Conservation (phyloP, 805 yeast species). For the Spathaspora arborariae region DNA sequence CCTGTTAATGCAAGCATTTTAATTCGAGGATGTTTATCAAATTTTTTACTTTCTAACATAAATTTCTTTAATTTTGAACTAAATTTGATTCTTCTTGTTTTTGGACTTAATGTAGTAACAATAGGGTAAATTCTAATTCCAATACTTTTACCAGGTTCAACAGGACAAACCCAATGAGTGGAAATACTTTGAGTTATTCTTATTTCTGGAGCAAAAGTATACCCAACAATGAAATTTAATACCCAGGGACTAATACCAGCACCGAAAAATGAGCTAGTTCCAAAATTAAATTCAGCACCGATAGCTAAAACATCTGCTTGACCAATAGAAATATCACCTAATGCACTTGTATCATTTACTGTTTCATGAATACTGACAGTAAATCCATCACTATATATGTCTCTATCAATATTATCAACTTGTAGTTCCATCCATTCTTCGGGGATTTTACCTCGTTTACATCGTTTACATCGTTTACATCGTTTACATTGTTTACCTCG, state of each 20-base stretch:
- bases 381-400: conserved; percentile 3
- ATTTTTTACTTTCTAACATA: neutral
- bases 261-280: conserved; percentile 4
- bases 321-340: conserved; percentile 4
- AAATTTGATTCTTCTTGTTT: conserved; percentile 3
- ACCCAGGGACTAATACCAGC: neutral
- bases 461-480: no score
- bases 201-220: conserved; percentile 6
- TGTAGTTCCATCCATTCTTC: conserved; percentile 6
- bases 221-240: conserved; percentile 3
- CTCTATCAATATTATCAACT: neutral
- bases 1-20: conserved; percentile 7
- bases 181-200: neutral
- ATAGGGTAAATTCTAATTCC: conserved; percentile 5
- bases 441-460: conserved; percentile 1
- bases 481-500: no score
- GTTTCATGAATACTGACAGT: conserved; percentile 5
- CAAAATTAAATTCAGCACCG: conserved; percentile 1
- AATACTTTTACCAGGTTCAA: conserved; percentile 6
- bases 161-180: conserved; percentile 5
- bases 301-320: neutral
- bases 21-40: neutral
- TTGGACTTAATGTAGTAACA: neutral
- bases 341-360: neutral
- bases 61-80: neutral